Evolutionary conservation across 768 basidiomycete species (phyloP).

Genomic region (Coprinopsis marcescibilis): DNA sequence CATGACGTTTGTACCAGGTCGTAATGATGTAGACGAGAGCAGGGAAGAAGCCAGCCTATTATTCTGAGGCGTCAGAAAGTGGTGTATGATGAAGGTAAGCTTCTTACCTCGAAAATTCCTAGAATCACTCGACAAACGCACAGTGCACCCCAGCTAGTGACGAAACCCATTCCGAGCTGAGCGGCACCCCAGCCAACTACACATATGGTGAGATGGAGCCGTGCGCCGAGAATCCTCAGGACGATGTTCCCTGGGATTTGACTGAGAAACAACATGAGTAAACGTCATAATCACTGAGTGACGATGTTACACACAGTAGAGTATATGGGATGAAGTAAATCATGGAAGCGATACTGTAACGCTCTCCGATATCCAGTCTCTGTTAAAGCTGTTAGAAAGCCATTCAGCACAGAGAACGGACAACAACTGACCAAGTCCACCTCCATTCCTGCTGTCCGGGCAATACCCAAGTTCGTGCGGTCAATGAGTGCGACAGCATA

Average conservation of each 20-base stretch:
- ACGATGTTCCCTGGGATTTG: slow-evolving; percentile 22
- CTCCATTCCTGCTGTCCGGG: slow-evolving; percentile 32
- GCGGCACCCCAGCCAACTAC: slow-evolving; percentile 25
- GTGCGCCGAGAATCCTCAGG: slow-evolving; percentile 22
- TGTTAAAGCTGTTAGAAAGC: slow-evolving; percentile 5
- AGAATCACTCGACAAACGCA: slow-evolving; percentile 20
- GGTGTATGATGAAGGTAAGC: too few species aligned
- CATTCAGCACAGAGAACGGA: background rate
- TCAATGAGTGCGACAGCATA: slow-evolving; percentile 31
- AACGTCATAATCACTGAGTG: background rate
- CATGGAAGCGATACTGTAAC: slow-evolving; percentile 28
- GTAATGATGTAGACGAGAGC: slow-evolving; percentile 13
- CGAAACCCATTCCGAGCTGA: slow-evolving; percentile 29
- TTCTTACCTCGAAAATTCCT: slow-evolving; percentile 24
- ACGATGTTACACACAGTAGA: slow-evolving; percentile 26
- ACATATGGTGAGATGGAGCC: slow-evolving; percentile 23
- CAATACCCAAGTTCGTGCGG: slow-evolving; percentile 30
- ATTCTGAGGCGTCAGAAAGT: background rate
- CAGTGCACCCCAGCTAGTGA: slow-evolving; percentile 22
- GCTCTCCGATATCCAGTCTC: slow-evolving; percentile 24
- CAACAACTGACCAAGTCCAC: slow-evolving; percentile 21
- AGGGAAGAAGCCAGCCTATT: slow-evolving; percentile 13
- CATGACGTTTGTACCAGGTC: slow-evolving; percentile 34
- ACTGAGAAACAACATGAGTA: too few species aligned
- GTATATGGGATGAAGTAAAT: slow-evolving; percentile 31